Base-by-base conservation (phyloP, 441 rosid genomes). In the Mallotus japonicus region DNA sequence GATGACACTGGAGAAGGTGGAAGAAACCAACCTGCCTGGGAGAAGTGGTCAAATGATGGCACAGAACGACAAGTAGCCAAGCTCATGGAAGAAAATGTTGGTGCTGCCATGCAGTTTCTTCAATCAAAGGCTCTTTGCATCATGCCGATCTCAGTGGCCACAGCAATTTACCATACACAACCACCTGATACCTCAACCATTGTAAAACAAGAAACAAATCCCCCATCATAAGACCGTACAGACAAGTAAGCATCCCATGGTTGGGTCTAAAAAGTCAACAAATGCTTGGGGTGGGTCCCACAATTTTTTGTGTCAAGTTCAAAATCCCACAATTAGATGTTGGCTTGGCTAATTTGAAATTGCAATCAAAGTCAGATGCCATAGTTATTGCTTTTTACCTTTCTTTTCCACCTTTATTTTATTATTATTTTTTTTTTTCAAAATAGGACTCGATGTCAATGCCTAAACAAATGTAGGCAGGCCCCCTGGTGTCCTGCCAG, bases 121-220 rank as follows among this genome's bases (percentile, higher is more conserved):
- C 98, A 96, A 32, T 92, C 99, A 19, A 96, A 93, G 84, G 92
- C 97, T 42, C 97, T 96, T 46, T 92, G 98, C 91, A 87, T 96
- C 83, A 96, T 93, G 99, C 99, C 97, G 9, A 84, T 96, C 77
- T 92, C 99, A 55, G 81, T 95, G 54, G 99, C 99, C 64, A 76
- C 93, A 2, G 97, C 96, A 5, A 92, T 96, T 76, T 93, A 90
- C 86, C 92, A 86, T 42, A 78, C 94, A 9, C 96, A 87, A 69
- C 92, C 92, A 42, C 90, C 89, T 0, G 99, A 95, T 78, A 66
- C 87, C 54, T 80, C 94, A 47, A 74, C 90, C 17, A 81, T 86
- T 53, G 88, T 95, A 60, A 93, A 93, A 78, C 90, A 95, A 6
- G 97, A 89, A 82, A 75, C 87, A 11, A 90, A 83, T 70, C 93